phyloP scores from a whole-genome alignment of 495 filamentous ascomycete species.

The Hyaloscypha finlandica region DNA sequence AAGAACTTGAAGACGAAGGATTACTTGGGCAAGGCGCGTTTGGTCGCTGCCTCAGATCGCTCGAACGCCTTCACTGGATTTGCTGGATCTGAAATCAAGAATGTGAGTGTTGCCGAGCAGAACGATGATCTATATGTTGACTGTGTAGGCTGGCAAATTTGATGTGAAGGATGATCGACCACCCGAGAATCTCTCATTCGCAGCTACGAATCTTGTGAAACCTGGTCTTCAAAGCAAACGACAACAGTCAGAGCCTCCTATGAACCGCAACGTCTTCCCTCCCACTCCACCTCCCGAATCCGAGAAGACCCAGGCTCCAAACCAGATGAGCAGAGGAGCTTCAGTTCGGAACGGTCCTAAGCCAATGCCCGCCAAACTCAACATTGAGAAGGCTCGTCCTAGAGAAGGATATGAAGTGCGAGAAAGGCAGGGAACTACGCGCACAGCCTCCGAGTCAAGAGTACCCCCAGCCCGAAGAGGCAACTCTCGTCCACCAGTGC shows the following conservation, averaged over 20 bases:
- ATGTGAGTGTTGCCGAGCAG: slow-evolving; percentile 38
- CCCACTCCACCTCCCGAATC: slow-evolving; percentile 96
- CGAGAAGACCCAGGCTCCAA: slow-evolving; percentile 41
- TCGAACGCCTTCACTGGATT: slow-evolving; percentile 76
- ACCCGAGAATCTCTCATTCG: slow-evolving; percentile 80
- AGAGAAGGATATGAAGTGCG: slow-evolving; percentile 49
- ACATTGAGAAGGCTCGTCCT: slow-evolving; percentile 51
- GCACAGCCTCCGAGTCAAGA: slow-evolving; percentile 40
- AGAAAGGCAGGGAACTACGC: slow-evolving; percentile 32
- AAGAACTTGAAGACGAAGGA: slow-evolving; percentile 97
- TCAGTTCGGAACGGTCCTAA: slow-evolving; percentile 57
- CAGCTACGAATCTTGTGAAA: slow-evolving; percentile 87
- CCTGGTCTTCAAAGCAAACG: slow-evolving; percentile 74
- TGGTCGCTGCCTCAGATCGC: slow-evolving; percentile 90
- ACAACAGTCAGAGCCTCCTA: slow-evolving; percentile 84
- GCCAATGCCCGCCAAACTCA: slow-evolving; percentile 53
- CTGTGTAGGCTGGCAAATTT: slow-evolving; percentile 29
- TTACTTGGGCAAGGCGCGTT: slow-evolving; percentile 89
- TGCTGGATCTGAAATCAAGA: slow-evolving; percentile 72
- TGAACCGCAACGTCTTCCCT: slow-evolving; percentile 87
- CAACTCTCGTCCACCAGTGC: slow-evolving; percentile 14
- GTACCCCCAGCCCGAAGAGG: slow-evolving; percentile 32
- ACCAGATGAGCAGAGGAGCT: slow-evolving; percentile 48
- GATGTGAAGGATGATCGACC: slow-evolving; percentile 68
- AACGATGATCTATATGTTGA: neutral